These are phyloP conservation scores for Cladobotryum protrusum DNA, from an alignment of 2,329 filamentous ascomycete genomes.

Conservation along the genomic window DNA sequence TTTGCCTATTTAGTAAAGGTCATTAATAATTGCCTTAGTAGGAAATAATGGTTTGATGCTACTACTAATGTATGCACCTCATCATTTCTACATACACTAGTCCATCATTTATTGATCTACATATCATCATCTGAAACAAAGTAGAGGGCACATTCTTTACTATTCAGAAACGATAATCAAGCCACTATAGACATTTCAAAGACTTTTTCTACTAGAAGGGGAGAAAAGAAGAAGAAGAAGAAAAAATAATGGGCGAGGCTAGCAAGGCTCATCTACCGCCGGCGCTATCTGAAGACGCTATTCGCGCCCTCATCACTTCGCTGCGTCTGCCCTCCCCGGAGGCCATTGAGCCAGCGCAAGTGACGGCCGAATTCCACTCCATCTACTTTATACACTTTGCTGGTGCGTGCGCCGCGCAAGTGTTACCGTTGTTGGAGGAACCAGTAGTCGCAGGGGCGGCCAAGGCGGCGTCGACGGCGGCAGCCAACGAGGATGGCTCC, in stretches of 20 bases:
- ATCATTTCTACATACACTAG: background rate
- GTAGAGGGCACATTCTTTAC: background rate
- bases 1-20: no score
- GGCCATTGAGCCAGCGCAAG: constrained; percentile 13
- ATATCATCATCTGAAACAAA: background rate
- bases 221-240: no score
- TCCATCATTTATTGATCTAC: background rate
- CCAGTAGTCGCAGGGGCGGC: no score
- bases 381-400: constrained; percentile 20
- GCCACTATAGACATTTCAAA: no score
- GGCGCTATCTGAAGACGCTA: constrained; percentile 6
- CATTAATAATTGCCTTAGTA: no score
- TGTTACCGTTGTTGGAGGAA: no score
- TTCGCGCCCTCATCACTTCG: constrained; percentile 14
- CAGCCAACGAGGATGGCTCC: background rate
- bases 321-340: constrained; percentile 15
- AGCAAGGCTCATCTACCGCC: background rate
- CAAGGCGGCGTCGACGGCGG: no score
- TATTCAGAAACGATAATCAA: background rate
- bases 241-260: no score
- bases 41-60: no score
- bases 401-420: background rate
- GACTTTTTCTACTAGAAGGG: no score
- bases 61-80: no score
- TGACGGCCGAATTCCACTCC: constrained; percentile 20